A percentile compares a stretch with the other conserved stretches of the same genome.
Evolutionary conservation across 2,329 filamentous ascomycete genomes (phyloP).

Genomic region (Emericellopsis atlantica): DNA sequence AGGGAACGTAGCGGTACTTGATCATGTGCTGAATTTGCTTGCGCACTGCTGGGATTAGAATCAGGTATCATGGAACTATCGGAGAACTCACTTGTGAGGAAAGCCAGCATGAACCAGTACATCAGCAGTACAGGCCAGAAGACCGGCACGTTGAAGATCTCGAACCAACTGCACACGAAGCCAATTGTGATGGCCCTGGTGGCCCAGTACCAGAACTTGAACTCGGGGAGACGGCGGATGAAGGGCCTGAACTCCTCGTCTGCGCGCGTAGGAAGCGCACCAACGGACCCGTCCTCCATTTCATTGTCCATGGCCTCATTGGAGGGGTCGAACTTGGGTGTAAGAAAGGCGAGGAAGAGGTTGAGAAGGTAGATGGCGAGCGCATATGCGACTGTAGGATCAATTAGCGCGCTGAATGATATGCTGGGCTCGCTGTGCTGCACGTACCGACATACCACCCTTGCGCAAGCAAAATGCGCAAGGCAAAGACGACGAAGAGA

Average conservation of each 20-base stretch:
- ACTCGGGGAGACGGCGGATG: slow-evolving; percentile 89
- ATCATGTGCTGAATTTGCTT: slow-evolving; percentile 99
- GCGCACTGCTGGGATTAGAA: slow-evolving; percentile 53
- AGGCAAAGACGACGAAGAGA: slow-evolving; percentile 67
- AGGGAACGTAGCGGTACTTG: slow-evolving; percentile 97
- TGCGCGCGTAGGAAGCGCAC: slow-evolving; percentile 79
- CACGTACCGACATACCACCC: slow-evolving; percentile 92
- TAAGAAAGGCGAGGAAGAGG: slow-evolving; percentile 95
- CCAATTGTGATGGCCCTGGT: slow-evolving; percentile 75
- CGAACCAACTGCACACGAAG: slow-evolving; percentile 85
- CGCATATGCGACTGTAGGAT: slow-evolving; percentile 72
- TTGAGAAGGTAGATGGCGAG: slow-evolving; percentile 98
- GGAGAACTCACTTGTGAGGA: slow-evolving; percentile 70
- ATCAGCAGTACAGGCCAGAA: slow-evolving; percentile 98
- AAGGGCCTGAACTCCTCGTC: slow-evolving; percentile 98
- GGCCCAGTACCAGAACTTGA: slow-evolving; percentile 99
- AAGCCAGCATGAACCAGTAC: slow-evolving; percentile 96
- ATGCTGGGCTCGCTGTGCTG: neutral
- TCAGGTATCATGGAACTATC: neutral
- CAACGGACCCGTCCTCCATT: slow-evolving; percentile 82
- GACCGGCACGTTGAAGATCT: slow-evolving; percentile 90
- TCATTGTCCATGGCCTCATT: slow-evolving; percentile 84
- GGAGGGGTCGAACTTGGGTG: slow-evolving; percentile 97
- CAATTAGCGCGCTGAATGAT: neutral
- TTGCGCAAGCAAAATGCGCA: slow-evolving; percentile 82